Evolutionary conservation across 1,284 basidiomycete species (phyloP), one percentile per base, ranked within the genome.

Genomic region (Moesziomyces sp.): DNA sequence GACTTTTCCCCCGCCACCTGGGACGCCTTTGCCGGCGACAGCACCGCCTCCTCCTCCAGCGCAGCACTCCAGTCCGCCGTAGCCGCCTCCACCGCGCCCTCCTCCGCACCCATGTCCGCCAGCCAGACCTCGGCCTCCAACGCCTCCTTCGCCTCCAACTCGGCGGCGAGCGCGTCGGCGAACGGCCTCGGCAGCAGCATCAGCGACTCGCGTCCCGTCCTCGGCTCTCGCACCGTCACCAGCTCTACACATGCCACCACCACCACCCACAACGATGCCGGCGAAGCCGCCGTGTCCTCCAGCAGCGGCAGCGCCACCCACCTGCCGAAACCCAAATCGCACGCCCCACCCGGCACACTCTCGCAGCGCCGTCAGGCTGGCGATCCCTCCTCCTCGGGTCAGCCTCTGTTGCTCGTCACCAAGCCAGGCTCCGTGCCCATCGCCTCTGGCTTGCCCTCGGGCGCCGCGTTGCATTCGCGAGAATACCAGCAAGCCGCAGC

Each of bases 381-480:
- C 1, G 52, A 57, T 9, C 43, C 57, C 2, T 19, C 43, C 11
- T 42, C 55, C 1, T 55, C 65, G 1, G 51, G 46, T 5, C 60
- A 68, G 28, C 71, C 71, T 8, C 46, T 74, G 38, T 38, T 74
- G 24, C 58, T 74, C 10, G 71, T 74, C 26, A 74, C 71, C 24
- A 74, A 74, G 44, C 71, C 71, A 2, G 71, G 71, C 18, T 55
- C 58, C 3, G 52, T 67, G 1, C 71, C 71, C 9, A 74, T 74
- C 58, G 43, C 61, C 14, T 74, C 71, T 5, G 71, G 71, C 13
- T 43, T 74, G 11, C 65, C 71, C 5, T 56, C 64, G 0, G 63
- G 60, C 8, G 33, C 52, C 7, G 46, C 65, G 0, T 8, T 59
- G 16, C 57, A 61, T 26, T 67, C 70, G 30, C 56, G 50, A 43